phyloP scores from a whole-genome alignment of 2,329 filamentous ascomycete species.

The Geosmithia putterillii region DNA sequence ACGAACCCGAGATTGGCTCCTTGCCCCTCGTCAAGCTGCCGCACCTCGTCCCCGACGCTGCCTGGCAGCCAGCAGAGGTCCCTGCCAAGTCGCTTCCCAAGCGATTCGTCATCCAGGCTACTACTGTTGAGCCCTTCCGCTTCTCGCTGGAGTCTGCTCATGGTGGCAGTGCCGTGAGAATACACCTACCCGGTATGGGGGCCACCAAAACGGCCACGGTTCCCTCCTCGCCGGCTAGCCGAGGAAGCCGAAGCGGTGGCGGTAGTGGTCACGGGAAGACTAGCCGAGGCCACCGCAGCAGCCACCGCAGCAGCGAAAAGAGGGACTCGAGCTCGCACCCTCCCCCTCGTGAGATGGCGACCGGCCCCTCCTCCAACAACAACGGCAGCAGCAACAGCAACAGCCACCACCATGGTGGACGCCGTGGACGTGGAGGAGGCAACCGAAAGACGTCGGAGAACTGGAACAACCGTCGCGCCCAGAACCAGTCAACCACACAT shows the following conservation, averaged over 20 bases:
- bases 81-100: conserved; percentile 42
- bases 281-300: conserved; percentile 15
- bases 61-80: conserved; percentile 47
- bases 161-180: conserved; percentile 21
- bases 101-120: conserved; percentile 30
- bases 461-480: conserved; percentile 21
- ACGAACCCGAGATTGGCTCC: conserved; percentile 70
- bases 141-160: conserved; percentile 18
- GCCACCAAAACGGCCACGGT: conserved; percentile 24
- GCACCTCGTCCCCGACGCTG: conserved; percentile 44
- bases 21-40: conserved; percentile 61
- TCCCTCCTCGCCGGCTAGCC: conserved; percentile 16
- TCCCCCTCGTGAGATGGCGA: conserved; percentile 4
- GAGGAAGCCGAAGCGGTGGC: conserved; percentile 15
- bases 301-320: conserved; percentile 17
- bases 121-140: conserved; percentile 20
- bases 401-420: conserved; percentile 11
- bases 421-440: conserved; percentile 23
- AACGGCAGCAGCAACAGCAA: background rate
- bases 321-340: conserved; percentile 17
- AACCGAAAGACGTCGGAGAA: conserved; percentile 25
- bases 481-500: conserved; percentile 1
- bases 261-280: conserved; percentile 2
- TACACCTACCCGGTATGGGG: conserved; percentile 28
- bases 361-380: conserved; percentile 5